These are phyloP conservation scores for Saccharomyces eubayanus DNA, from an alignment of 805 yeast species.

Conservation along the genomic window DNA sequence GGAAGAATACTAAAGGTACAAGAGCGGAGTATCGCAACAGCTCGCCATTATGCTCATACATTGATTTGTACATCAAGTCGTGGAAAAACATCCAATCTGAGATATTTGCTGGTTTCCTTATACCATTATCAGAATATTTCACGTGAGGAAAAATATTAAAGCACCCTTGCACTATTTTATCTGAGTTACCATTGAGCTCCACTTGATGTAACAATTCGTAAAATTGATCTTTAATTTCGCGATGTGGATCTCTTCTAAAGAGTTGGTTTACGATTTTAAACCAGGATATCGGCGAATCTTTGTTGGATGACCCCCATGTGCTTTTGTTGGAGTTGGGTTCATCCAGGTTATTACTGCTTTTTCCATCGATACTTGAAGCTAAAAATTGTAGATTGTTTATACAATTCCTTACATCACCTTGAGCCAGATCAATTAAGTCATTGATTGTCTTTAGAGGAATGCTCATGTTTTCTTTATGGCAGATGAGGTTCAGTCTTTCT, in stretches of 20 bases:
- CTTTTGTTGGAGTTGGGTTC: neutral
- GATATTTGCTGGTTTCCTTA: constrained; percentile 49
- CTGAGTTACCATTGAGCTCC: constrained; percentile 43
- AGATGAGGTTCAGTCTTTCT: constrained; percentile 43
- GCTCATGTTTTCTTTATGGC: constrained; percentile 44
- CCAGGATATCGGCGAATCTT: constrained; percentile 64
- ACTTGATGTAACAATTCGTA: constrained; percentile 39
- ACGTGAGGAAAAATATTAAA: constrained; percentile 56
- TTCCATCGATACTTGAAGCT: constrained; percentile 7
- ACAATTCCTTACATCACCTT: constrained; percentile 81
- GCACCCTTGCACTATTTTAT: constrained; percentile 62
- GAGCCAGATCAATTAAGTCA: constrained; percentile 60
- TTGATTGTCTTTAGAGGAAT: constrained; percentile 45
- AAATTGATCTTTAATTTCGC: constrained; percentile 42
- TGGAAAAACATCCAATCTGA: constrained; percentile 73
- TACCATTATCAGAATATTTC: constrained; percentile 55
- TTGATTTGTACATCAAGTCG: constrained; percentile 42
- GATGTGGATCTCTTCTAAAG: constrained; percentile 45
- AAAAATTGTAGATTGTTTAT: constrained; percentile 72
- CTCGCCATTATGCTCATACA: constrained; percentile 38
- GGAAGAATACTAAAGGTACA: constrained; percentile 54
- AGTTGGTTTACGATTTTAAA: constrained; percentile 51
- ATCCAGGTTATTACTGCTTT: constrained; percentile 8
- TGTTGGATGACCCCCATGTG: constrained; percentile 29
- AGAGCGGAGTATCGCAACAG: constrained; percentile 46